Evolutionary conservation across 176 grass and related monocot genomes (phyloP), one percentile per base, ranked within the genome.

Genomic region (Cenchrus americanus): DNA sequence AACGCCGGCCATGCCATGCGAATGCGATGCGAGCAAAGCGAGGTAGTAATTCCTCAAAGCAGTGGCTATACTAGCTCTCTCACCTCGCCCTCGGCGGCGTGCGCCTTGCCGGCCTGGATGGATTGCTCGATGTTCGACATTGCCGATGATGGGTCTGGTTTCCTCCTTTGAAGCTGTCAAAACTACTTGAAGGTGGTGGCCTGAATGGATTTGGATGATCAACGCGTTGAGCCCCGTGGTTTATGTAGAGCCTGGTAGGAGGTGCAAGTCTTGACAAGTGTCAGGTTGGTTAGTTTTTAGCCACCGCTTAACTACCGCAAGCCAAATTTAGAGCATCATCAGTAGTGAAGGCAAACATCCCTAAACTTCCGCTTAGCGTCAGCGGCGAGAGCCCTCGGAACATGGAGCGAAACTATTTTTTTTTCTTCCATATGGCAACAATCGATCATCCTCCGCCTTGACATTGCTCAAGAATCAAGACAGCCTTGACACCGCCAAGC

Each of bases 71-170:
- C 3, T n/a, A n/a, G n/a, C n/a, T n/a, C 5, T 44, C 26, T 70
- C 62, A 88, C 76, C 84, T 86, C 30, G 66, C 13, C 21, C 67
- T 84, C 52, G 15, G 50, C 49, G 10, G 87, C 87, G 10, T 88
- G 40, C 5, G 67, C 9, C 37, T 88, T 72, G 75, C 81, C 86
- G 58, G 75, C 19, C 67, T 84, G 57, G 80, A 73, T 57, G 66
- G 86, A 88, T 59, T 88, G 80, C 58, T 49, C 68, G 11, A 84
- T n/a, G 67, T 79, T 78, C 9, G 87, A 78, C 87, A 84, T 88
- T 5, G 19, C 34, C 40, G 13, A 19, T 9, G 23, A 50, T 48
- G 11, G n/a, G n/a, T n/a, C n/a, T n/a, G n/a, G n/a, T n/a, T 22
- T 50, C 44, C 46, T 41, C 66, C 23, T 3, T 46, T 17, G 22